These are phyloP conservation scores for Trifolium subterraneum DNA, from an alignment of 306 rosid species.

Conservation along the genomic window DNA sequence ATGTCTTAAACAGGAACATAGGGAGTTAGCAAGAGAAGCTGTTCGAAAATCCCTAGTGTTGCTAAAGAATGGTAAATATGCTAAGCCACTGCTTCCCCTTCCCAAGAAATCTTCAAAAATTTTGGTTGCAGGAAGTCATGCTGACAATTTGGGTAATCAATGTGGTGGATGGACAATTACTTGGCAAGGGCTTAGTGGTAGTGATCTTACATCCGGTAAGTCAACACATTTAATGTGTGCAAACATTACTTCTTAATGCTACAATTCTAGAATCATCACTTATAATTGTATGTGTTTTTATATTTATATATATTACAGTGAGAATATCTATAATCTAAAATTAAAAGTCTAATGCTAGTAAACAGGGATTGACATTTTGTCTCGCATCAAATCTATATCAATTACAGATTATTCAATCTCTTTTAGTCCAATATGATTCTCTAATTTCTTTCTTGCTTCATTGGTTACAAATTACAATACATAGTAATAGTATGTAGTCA, in stretches of 20 bases:
- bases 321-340: too few species aligned
- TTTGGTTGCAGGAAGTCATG: slow-evolving; percentile 87
- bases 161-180: slow-evolving; percentile 99
- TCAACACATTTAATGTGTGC: slow-evolving; percentile 1
- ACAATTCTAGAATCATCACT: slow-evolving; percentile 6
- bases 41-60: slow-evolving; percentile 80
- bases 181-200: slow-evolving; percentile 91
- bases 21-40: slow-evolving; percentile 91
- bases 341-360: too few species aligned
- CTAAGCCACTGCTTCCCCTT: slow-evolving; percentile 78
- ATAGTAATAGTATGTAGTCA: background rate
- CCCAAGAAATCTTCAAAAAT: slow-evolving; percentile 81
- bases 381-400: too few species aligned
- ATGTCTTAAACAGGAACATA: slow-evolving; percentile 70
- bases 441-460: background rate
- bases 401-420: background rate
- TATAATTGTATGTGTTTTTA: background rate
- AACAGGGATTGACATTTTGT: too few species aligned
- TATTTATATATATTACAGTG: too few species aligned
- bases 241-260: slow-evolving; percentile 1
- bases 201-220: slow-evolving; percentile 75
- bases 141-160: slow-evolving; percentile 86
- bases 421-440: background rate
- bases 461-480: background rate
- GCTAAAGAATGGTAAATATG: slow-evolving; percentile 75